Conservation (phyloP, 2,329 filamentous ascomycete species). For the Aspergillus fischeri region DNA sequence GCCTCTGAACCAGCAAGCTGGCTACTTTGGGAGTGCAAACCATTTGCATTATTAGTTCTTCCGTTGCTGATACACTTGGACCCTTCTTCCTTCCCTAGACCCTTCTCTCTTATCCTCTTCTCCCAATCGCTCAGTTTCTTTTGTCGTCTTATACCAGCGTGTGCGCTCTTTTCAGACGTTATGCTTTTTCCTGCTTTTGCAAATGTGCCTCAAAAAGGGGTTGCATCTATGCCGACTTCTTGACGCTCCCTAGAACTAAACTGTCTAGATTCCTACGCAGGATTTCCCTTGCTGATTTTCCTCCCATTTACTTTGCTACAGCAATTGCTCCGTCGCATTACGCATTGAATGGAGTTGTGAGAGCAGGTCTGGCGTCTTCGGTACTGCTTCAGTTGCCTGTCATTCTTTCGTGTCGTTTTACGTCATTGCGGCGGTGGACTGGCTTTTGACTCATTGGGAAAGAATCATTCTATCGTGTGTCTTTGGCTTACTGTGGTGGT, state of each 20-base stretch:
- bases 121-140: background rate
- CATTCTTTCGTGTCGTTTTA: constrained; percentile 4
- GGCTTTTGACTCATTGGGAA: constrained; percentile 5
- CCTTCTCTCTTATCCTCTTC: constrained; percentile 2
- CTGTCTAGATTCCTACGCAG: background rate
- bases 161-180: background rate
- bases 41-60: constrained; percentile 17
- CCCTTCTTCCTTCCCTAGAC: background rate
- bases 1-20: constrained; percentile 22
- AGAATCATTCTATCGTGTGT: background rate
- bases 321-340: constrained; percentile 16
- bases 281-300: constrained; percentile 2
- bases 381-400: constrained; percentile 8
- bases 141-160: background rate
- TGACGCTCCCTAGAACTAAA: background rate
- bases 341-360: constrained; percentile 27
- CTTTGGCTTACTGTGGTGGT: background rate
- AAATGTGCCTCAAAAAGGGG: background rate
- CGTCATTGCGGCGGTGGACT: background rate
- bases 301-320: constrained; percentile 3
- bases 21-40: constrained; percentile 22
- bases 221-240: background rate
- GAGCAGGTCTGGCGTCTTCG: constrained; percentile 19
- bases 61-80: background rate
- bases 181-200: constrained; percentile 1